Base-by-base conservation (phyloP, 768 basidiomycete species). In the Kockovaella imperatae region DNA sequence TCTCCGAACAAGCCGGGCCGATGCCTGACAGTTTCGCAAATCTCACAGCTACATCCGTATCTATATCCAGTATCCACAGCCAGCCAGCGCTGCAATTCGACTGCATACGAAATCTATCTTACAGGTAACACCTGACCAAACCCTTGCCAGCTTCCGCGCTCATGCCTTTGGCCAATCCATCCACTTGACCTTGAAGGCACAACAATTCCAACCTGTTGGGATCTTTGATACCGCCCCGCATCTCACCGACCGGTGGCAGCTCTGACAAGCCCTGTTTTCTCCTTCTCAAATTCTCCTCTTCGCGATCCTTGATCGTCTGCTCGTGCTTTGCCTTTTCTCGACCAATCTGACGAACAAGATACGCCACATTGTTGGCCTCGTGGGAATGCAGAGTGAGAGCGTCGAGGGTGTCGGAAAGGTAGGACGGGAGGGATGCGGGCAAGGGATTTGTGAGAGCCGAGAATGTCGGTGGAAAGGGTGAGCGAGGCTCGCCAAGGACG, bases 301-400 rank as follows among this genome's bases (percentile, higher is more conserved):
- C 86, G 47, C 88, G 81, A 72, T 89, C 90, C 60, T 79, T 77
- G 45, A 90, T 72, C 64, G 83, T 83, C 45, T 77, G 76, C 47
- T 95, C 90, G 42, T 87, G 86, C 52, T 80, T 80, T 35, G 77
- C 72, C 64, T 80, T 83, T 71, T 95, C 90, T 25, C 90, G 79
- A 25, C 83, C 83, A 64, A 91, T 91, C 69, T 91, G 89, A 46
- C 90, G 82, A 36, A 77, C 77, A 57, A 87, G 74, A 75, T 88
- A 95, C 45, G 84, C 88, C 56, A 90, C 78, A 72, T 93, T 93
- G 42, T 87, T 86, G 63, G 91, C 86, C 71, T 95, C 90, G 46
- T 85, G 87, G 61, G 83, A 81, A 74, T 89, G 87, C 59, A 75
- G 79, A 73, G 89, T 87, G 50, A 93, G 75, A 0, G 83, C 80